Conservation (phyloP, 2,329 filamentous ascomycete species). For the Neofusicoccum umdonicola region DNA sequence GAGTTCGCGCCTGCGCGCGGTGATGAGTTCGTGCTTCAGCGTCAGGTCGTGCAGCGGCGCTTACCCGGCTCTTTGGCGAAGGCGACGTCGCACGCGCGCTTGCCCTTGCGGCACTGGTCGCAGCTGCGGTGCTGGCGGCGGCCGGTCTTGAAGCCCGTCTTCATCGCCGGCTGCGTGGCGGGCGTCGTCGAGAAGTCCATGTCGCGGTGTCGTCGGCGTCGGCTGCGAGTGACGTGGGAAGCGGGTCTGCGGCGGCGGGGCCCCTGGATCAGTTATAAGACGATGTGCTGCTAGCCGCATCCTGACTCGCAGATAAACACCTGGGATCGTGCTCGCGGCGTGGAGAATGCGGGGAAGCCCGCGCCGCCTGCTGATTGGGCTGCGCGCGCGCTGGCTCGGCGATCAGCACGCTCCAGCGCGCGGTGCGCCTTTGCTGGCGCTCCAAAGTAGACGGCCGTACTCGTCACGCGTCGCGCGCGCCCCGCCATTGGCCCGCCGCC, state of each 20-base stretch:
- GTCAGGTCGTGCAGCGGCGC: too few species aligned
- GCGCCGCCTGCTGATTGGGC: background rate
- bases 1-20: conserved; percentile 19
- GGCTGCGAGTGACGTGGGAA: conserved; percentile 11
- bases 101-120: conserved; percentile 48
- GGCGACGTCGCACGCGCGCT: conserved; percentile 45
- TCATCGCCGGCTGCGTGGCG: background rate
- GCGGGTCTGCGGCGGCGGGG: conserved; percentile 11
- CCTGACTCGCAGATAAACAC: conserved; percentile 6
- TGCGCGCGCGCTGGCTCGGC: background rate
- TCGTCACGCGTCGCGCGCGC: background rate
- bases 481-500: background rate
- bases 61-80: conserved; percentile 31
- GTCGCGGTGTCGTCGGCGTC: conserved; percentile 4
- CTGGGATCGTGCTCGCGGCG: background rate
- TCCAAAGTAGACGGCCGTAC: background rate
- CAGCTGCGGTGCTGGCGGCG: conserved; percentile 46
- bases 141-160: conserved; percentile 28
- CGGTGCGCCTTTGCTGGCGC: background rate
- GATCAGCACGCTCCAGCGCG: conserved; percentile 1
- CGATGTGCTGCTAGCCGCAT: conserved; percentile 8
- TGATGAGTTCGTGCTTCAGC: background rate
- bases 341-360: conserved; percentile 11
- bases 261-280: conserved; percentile 15
- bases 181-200: background rate